Evolutionary conservation across 1,139 yeast species (phyloP).

Genomic region (Hyphopichia buzzinii): DNA sequence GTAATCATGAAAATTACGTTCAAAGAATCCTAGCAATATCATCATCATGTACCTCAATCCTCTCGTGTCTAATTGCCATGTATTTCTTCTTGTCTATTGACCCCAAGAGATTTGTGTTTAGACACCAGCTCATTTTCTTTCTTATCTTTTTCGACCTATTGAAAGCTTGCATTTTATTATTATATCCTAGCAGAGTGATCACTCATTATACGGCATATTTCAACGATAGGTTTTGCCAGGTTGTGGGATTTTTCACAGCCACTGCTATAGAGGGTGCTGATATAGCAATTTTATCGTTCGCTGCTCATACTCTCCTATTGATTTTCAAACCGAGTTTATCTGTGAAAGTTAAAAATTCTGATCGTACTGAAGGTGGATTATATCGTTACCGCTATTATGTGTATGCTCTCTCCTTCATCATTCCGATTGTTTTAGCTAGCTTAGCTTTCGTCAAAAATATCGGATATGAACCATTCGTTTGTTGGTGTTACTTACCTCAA

Average conservation of each 20-base stretch:
- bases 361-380: slow-evolving; percentile 70
- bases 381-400: slow-evolving; percentile 58
- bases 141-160: slow-evolving; percentile 69
- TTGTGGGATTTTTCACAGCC: slow-evolving; percentile 83
- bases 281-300: slow-evolving; percentile 77
- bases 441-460: slow-evolving; percentile 59
- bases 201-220: slow-evolving; percentile 49
- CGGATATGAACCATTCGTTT: slow-evolving; percentile 63
- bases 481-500: slow-evolving; percentile 82
- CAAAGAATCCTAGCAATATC: slow-evolving; percentile 56
- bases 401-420: slow-evolving; percentile 54
- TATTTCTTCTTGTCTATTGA: slow-evolving; percentile 60
- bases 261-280: slow-evolving; percentile 86
- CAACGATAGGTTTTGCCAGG: slow-evolving; percentile 59
- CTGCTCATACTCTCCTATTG: slow-evolving; percentile 75
- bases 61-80: slow-evolving; percentile 52
- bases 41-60: slow-evolving; percentile 56
- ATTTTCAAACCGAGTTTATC: slow-evolving; percentile 60
- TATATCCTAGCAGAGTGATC: slow-evolving; percentile 68
- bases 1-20: slow-evolving; percentile 22
- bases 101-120: slow-evolving; percentile 57
- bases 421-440: slow-evolving; percentile 71
- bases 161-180: slow-evolving; percentile 66
- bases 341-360: slow-evolving; percentile 42
- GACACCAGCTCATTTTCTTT: slow-evolving; percentile 71